Percentiles rank a stretch among this genome's conserved stretches.
Conservation (phyloP, 2,329 filamentous ascomycete genomes). For the Sordariomycetes sp. region DNA sequence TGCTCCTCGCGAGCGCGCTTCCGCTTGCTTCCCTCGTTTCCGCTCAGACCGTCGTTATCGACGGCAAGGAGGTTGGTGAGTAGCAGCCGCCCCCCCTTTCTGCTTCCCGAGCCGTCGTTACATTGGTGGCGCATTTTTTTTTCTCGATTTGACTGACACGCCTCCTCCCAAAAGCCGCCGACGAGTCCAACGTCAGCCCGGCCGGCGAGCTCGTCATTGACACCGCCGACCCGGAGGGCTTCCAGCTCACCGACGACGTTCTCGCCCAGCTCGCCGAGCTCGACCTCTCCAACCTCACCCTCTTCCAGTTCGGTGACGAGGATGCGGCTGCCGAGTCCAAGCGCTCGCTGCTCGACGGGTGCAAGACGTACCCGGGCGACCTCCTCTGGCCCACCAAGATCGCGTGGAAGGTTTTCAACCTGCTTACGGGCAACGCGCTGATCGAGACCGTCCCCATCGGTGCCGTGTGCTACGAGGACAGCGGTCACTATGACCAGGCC, state of each 20-base stretch:
- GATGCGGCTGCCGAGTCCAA: background rate
- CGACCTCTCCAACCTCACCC: slow-evolving; percentile 17
- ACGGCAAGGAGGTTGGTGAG: background rate
- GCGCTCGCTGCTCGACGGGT: slow-evolving; percentile 12
- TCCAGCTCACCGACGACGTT: slow-evolving; percentile 23
- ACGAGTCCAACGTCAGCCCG: background rate
- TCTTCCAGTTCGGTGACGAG: slow-evolving; percentile 21
- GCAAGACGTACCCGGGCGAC: slow-evolving; percentile 39
- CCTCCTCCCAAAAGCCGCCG: background rate
- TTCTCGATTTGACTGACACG: background rate
- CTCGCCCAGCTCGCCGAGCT: slow-evolving; percentile 18
- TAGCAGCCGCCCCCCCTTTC: background rate
- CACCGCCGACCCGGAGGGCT: background rate
- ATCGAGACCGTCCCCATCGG: slow-evolving; percentile 44
- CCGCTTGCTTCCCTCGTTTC: background rate
- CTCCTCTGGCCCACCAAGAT: slow-evolving; percentile 35
- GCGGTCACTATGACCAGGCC: slow-evolving; percentile 17
- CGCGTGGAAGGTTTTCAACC: slow-evolving; percentile 40
- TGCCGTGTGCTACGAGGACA: slow-evolving; percentile 34
- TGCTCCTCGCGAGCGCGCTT: slow-evolving; percentile 1
- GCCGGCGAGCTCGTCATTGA: slow-evolving; percentile 1
- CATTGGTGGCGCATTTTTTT: background rate
- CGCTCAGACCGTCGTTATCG: background rate
- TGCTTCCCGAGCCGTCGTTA: no score
- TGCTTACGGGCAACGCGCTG: slow-evolving; percentile 35